phyloP scores from a whole-genome alignment of 2,329 filamentous ascomycete species.

The Verticillium nubilum region DNA sequence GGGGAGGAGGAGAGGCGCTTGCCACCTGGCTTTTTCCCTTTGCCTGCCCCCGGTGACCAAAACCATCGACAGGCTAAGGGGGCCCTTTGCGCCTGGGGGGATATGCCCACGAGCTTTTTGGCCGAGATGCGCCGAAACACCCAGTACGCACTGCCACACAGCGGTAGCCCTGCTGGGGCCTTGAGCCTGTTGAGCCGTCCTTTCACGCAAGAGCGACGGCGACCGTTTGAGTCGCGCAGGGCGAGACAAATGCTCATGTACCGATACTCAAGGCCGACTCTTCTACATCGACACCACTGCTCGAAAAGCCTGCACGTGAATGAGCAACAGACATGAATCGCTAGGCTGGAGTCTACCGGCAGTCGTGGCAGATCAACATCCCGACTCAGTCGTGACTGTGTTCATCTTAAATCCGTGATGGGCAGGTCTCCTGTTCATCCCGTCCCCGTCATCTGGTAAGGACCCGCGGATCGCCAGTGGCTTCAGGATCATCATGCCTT shows the following conservation, averaged over 20 bases:
- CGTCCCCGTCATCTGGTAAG: not conserved
- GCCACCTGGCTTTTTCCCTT: not conserved
- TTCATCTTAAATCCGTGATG: not conserved
- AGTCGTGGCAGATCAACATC: not conserved
- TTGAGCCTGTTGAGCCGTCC: not conserved
- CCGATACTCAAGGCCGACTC: not conserved
- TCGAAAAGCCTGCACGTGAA: not conserved
- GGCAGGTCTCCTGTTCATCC: not conserved
- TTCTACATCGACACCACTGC: not conserved
- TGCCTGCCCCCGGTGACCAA: not conserved
- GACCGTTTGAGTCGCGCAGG: not conserved
- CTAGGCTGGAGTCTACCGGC: not conserved
- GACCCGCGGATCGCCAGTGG: not conserved
- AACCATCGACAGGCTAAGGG: not conserved
- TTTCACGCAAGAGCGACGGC: not conserved
- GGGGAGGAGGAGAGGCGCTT: not conserved
- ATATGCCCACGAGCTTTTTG: not conserved
- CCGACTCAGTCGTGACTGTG: not conserved
- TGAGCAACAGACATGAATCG: not conserved
- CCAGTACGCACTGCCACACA: not conserved
- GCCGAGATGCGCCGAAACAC: constrained; percentile 1
- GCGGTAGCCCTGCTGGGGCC: not conserved
- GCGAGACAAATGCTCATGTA: not conserved
- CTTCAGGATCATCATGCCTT: not conserved
- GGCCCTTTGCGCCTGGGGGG: not conserved